These are phyloP conservation scores for Peltaster fructicola DNA, from an alignment of 2,329 filamentous ascomycete species.

Conservation along the genomic window DNA sequence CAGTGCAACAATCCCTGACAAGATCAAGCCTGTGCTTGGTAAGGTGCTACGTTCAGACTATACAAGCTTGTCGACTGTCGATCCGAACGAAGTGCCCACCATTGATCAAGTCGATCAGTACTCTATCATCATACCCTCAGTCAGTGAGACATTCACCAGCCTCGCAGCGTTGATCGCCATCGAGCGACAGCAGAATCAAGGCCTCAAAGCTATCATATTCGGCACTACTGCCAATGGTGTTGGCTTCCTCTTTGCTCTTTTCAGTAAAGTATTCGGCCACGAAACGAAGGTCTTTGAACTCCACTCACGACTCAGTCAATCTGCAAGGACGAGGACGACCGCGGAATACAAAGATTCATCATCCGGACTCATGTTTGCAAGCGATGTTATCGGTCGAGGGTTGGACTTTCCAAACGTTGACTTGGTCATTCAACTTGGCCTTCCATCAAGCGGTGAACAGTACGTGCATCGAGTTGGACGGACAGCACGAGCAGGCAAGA, in stretches of 20 bases:
- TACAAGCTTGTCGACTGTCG: constrained; percentile 26
- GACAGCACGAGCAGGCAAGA: constrained; percentile 74
- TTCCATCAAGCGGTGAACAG: constrained; percentile 34
- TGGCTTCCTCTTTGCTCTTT: constrained; percentile 23
- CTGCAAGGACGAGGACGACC: constrained; percentile 24
- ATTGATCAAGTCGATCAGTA: constrained; percentile 33
- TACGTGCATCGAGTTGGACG: constrained; percentile 92
- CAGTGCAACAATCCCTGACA: constrained; percentile 27
- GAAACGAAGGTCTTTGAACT: constrained; percentile 24
- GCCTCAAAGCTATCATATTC: constrained; percentile 31
- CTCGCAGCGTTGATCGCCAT: constrained; percentile 28
- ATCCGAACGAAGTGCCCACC: constrained; percentile 27
- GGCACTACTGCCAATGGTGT: constrained; percentile 30
- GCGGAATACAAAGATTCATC: constrained; percentile 27
- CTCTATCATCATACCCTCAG: constrained; percentile 21
- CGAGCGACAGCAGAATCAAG: constrained; percentile 21
- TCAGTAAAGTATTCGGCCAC: constrained; percentile 18
- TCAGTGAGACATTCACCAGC: constrained; percentile 28
- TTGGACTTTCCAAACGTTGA: constrained; percentile 98
- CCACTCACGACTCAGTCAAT: constrained; percentile 27
- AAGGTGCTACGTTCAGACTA: constrained; percentile 26
- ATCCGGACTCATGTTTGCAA: constrained; percentile 34
- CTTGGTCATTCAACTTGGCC: constrained; percentile 59
- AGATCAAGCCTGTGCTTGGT: constrained; percentile 27
- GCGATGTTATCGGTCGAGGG: constrained; percentile 73